Percentiles rank a stretch among this genome's conserved stretches.
Evolutionary conservation across 805 yeast species (phyloP).

Genomic region (Kuraishia molischiana): DNA sequence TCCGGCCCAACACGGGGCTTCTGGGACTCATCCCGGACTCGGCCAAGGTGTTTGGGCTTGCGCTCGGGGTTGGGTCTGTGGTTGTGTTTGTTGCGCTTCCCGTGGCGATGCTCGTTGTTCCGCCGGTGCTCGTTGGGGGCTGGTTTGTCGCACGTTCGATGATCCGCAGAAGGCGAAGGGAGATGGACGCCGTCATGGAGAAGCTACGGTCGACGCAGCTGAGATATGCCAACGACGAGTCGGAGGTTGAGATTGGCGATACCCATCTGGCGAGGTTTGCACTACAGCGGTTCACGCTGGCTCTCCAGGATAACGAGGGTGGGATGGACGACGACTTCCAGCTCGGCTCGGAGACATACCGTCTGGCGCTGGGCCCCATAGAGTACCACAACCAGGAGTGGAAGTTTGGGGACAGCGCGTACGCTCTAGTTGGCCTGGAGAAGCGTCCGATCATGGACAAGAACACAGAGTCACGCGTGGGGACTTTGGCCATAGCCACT

Average conservation of each 20-base stretch:
- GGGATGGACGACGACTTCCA: slow-evolving; percentile 16
- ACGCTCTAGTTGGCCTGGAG: background rate
- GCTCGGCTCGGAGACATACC: slow-evolving; percentile 1
- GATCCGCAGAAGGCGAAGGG: slow-evolving; percentile 6
- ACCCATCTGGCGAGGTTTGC: slow-evolving; percentile 19
- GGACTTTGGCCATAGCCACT: slow-evolving; percentile 2
- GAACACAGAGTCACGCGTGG: background rate
- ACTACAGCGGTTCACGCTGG: slow-evolving; percentile 18
- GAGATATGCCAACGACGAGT: slow-evolving; percentile 11
- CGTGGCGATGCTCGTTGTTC: slow-evolving; percentile 17
- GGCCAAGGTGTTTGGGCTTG: slow-evolving; percentile 14
- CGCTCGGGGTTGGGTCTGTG: slow-evolving; percentile 16
- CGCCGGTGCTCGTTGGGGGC: slow-evolving; percentile 20
- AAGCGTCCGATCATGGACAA: background rate
- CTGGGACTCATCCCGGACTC: slow-evolving; percentile 17
- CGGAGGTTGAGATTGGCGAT: slow-evolving; percentile 13
- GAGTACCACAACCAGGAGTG: slow-evolving; percentile 1
- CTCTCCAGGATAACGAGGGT: slow-evolving; percentile 19
- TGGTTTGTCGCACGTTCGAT: slow-evolving; percentile 9
- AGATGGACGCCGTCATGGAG: slow-evolving; percentile 13
- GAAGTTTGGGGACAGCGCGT: background rate
- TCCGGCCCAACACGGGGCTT: background rate
- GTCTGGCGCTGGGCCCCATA: slow-evolving; percentile 1
- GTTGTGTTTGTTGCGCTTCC: slow-evolving; percentile 22
- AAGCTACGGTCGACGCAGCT: slow-evolving; percentile 14